Conservation (phyloP, 768 basidiomycete species). For the Lentinula aciculospora region DNA sequence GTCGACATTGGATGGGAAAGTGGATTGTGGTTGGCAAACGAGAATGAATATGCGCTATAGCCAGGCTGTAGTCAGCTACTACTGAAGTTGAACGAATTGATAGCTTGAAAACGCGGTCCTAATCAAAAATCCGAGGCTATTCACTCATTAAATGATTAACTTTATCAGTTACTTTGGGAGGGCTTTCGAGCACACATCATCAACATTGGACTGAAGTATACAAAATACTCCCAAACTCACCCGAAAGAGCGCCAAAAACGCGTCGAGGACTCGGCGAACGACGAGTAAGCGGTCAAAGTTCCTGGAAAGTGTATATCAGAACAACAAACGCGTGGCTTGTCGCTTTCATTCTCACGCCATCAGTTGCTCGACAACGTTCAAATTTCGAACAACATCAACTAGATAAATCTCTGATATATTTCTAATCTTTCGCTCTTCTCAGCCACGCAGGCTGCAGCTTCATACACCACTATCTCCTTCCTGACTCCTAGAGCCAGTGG, state of each 20-base stretch:
- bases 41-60: not conserved
- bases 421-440: too few species aligned
- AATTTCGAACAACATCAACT: too few species aligned
- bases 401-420: too few species aligned
- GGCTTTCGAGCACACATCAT: not conserved
- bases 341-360: too few species aligned
- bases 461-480: too few species aligned
- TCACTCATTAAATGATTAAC: not conserved
- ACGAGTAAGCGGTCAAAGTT: not conserved
- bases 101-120: not conserved
- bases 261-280: not conserved
- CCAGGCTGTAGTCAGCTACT: not conserved
- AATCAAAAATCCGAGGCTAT: not conserved
- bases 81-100: not conserved
- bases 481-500: too few species aligned
- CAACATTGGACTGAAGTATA: not conserved
- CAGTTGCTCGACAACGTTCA: too few species aligned
- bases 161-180: not conserved
- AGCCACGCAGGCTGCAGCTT: too few species aligned
- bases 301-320: too few species aligned
- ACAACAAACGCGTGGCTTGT: too few species aligned
- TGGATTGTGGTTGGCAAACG: not conserved
- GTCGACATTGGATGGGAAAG: not conserved
- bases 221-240: not conserved
- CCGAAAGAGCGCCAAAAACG: not conserved